Evolutionary conservation across 257 asterid genomes (phyloP), one percentile per base, ranked within the genome.

Genomic region (Nicotiana sylvestris): DNA sequence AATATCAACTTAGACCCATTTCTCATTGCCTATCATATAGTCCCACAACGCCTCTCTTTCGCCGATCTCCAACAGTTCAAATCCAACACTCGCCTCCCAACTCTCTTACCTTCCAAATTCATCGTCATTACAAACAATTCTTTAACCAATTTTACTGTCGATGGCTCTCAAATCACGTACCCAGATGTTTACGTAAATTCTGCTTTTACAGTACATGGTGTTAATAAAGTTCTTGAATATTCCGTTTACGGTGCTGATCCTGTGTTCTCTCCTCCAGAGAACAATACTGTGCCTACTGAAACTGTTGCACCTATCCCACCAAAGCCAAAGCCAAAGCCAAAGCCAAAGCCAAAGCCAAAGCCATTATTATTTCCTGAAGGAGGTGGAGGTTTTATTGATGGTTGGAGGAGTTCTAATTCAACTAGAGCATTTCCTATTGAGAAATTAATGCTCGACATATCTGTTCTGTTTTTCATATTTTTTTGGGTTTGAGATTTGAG

Each of bases 11-110:
- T 90, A 81, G 91, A 90, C 85, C 91, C 93, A 0, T 88, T 83
- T 1, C 87, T 91, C 30, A 84, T 93, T 3, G 89, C 92, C 1
- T 93, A 93, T 21, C 97, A 91, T 89, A 86, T 92, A 12, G 82
- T 90, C 87, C 96, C 97, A 0, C 96, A 87, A 80, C 94, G 94
- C 85, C 93, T 90, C 84, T 77, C 92, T 7, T 93, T 90, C 88
- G 39, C 91, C 15, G 92, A 93, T 11, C 92, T 93, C 76, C 85
- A 10, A 4, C 60, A 13, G 1, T 51, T 89, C 35, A 9, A 74
- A 39, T 53, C 46, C 12, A 82, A 29, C 83, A 70, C 92, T 0
- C 93, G 88, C 79, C 89, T 93, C 86, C 97, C 96, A 0, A 93
- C 97, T 17, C 93, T 93, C 57, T 84, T 92, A 27, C 90, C 90